Percentiles rank a stretch among this genome's conserved stretches.
phyloP scores from a whole-genome alignment of 2,329 filamentous ascomycete species.

The Alternaria consortialis region DNA sequence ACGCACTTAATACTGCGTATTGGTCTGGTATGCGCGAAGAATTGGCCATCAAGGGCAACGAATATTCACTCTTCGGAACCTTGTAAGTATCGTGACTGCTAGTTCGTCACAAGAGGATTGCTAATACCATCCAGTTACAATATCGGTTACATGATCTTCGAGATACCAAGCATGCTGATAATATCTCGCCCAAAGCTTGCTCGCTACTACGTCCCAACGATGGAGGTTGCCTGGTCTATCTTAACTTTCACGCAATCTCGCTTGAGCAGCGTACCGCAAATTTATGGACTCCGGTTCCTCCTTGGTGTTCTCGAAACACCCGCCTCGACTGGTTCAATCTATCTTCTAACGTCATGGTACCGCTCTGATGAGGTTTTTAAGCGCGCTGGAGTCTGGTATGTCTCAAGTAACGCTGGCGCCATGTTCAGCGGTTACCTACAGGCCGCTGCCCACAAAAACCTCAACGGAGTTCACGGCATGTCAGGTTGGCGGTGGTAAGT shows the following conservation, averaged over 20 bases:
- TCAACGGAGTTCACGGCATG: slow-evolving; percentile 52
- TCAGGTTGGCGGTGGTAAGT: slow-evolving; percentile 55
- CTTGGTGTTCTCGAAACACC: slow-evolving; percentile 41
- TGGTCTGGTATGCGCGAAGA: slow-evolving; percentile 34
- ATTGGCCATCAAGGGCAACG: slow-evolving; percentile 57
- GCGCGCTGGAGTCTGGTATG: slow-evolving; percentile 62
- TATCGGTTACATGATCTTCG: slow-evolving; percentile 46
- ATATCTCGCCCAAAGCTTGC: slow-evolving; percentile 46
- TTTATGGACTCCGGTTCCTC: slow-evolving; percentile 48
- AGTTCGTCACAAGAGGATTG: background rate
- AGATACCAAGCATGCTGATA: slow-evolving; percentile 45
- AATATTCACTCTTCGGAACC: slow-evolving; percentile 61
- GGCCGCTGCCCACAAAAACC: slow-evolving; percentile 59
- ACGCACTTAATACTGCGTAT: slow-evolving; percentile 30
- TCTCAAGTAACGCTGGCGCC: slow-evolving; percentile 58
- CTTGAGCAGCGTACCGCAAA: slow-evolving; percentile 40
- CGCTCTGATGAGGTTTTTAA: slow-evolving; percentile 57
- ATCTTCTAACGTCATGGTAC: slow-evolving; percentile 50
- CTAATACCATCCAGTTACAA: slow-evolving; percentile 25
- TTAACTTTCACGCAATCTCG: slow-evolving; percentile 45
- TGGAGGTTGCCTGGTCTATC: slow-evolving; percentile 49
- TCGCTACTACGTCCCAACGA: slow-evolving; percentile 42
- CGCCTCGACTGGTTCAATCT: slow-evolving; percentile 38
- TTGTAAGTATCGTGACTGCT: slow-evolving; percentile 33
- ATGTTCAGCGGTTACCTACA: slow-evolving; percentile 66